Conservation (phyloP, 208 protist species). For the Trypanosoma congolense region DNA sequence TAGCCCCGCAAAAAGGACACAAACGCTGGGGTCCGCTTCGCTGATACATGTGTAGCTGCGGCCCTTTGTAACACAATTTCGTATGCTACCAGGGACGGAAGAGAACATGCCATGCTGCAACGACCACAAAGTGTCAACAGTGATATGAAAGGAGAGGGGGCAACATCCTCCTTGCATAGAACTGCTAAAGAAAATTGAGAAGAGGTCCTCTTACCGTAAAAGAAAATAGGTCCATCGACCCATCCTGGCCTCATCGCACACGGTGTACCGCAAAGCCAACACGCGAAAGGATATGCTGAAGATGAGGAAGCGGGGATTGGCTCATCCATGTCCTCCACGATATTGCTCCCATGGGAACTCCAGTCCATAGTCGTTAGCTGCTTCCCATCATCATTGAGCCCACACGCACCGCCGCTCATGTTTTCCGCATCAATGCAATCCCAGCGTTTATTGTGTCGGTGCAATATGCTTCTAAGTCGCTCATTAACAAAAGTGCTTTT, state of each 20-base stretch:
- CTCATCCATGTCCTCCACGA: neutral
- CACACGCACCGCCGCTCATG: neutral
- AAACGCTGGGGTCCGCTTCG: slow-evolving; percentile 30
- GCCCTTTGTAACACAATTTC: slow-evolving; percentile 31
- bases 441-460: neutral
- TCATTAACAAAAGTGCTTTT: neutral
- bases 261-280: slow-evolving; percentile 46
- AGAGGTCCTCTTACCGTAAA: too few relatives aligned
- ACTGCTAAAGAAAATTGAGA: neutral
- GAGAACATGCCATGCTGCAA: slow-evolving; percentile 30
- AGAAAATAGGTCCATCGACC: slow-evolving; percentile 12
- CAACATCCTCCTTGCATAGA: neutral
- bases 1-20: slow-evolving; percentile 45
- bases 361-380: neutral
- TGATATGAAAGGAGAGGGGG: neutral
- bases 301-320: neutral
- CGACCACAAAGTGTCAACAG: slow-evolving; percentile 35
- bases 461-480: neutral
- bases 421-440: neutral
- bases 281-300: slow-evolving; percentile 5
- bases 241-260: slow-evolving; percentile 24
- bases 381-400: neutral
- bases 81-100: slow-evolving; percentile 10
- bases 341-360: neutral
- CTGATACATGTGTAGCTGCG: slow-evolving; percentile 23